Evolutionary conservation across 2,329 filamentous ascomycete species (phyloP), one percentile per base, ranked within the genome.

Genomic region (Cladosporium phlei): DNA sequence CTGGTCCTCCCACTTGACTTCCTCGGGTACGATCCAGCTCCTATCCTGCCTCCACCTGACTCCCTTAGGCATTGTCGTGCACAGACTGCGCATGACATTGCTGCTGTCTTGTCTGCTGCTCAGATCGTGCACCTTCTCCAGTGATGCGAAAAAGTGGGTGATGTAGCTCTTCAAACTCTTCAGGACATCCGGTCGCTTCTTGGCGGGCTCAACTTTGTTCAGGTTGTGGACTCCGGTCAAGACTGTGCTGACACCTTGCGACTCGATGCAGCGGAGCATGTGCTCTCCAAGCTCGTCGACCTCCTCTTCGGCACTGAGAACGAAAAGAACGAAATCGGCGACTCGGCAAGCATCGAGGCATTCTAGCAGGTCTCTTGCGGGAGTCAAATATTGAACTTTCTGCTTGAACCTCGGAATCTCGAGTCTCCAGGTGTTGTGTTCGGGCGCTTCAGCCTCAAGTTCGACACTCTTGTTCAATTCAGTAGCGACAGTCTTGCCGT

Each of bases 31-130:
- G 84, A 98, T 88, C 87, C 93, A 98, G 59, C 89, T 95, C 56
- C 93, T 79, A 55, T 95, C 88, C 43, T 98, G 93, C 58, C 93
- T 81, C 93, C 93, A 98, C 53, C 84, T 75, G n/a, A 98, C 80
- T 1, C 93, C 93, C 70, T 95, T 97, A 9, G 93, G 91, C 33
- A 85, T 89, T 27, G 86, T 88, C 54, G 83, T 95, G 74, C 93
- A 98, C 12, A 98, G 72, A 21, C 89, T 91, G 43, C 94, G 80
- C 67, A 97, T 86, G 28, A 95, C 73, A 63, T 96, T 97, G 42
- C 88, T 80, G 63, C 87, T 91, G 65, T 98, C 93, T 63, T 95
- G 89, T 61, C 87, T 79, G 52, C 80, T 91, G 62, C 95, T 89
- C 46, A 96, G 75, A 56, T 82, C 93, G 66, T 91, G 88, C 12